Conservation (phyloP, 1,284 basidiomycete genomes). For the Porogramme epimiltina region DNA sequence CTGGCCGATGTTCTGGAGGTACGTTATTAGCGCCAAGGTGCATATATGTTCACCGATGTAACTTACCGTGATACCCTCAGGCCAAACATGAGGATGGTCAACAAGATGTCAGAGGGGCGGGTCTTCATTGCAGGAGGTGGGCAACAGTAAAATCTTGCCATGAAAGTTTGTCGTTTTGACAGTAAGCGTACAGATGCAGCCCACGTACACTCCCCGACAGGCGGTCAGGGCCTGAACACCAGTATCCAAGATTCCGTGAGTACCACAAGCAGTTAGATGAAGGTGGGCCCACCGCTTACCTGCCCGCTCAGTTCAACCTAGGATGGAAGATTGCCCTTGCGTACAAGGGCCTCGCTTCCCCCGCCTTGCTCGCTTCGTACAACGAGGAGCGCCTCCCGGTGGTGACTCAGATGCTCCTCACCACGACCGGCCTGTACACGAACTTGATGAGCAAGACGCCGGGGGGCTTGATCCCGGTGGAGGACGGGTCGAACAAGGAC, state of each 20-base stretch:
- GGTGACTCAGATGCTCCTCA: constrained; percentile 26
- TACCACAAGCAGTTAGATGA: no score
- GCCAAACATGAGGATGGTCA: constrained; percentile 40
- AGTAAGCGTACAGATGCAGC: constrained; percentile 23
- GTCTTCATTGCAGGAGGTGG: constrained; percentile 42
- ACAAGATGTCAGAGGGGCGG: constrained; percentile 36
- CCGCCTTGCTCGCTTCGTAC: constrained; percentile 27
- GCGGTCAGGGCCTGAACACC: constrained; percentile 21
- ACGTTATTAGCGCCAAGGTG: not conserved
- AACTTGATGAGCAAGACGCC: not conserved
- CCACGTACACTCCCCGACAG: constrained; percentile 31
- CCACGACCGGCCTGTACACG: constrained; percentile 15
- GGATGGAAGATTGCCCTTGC: constrained; percentile 35
- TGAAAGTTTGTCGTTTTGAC: not conserved
- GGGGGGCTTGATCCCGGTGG: not conserved
- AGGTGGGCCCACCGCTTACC: no score
- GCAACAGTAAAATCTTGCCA: not conserved
- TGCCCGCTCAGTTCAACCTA: constrained; percentile 29
- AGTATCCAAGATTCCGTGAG: constrained; percentile 6
- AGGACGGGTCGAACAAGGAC: not conserved
- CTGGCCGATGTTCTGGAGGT: constrained; percentile 13
- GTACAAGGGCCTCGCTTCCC: constrained; percentile 26
- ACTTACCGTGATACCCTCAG: constrained; percentile 25
- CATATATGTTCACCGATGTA: not conserved
- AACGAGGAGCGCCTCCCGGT: constrained; percentile 31